These are phyloP conservation scores for Rhodotorula glutinis DNA, from an alignment of 1,284 basidiomycete species.

Conservation along the genomic window DNA sequence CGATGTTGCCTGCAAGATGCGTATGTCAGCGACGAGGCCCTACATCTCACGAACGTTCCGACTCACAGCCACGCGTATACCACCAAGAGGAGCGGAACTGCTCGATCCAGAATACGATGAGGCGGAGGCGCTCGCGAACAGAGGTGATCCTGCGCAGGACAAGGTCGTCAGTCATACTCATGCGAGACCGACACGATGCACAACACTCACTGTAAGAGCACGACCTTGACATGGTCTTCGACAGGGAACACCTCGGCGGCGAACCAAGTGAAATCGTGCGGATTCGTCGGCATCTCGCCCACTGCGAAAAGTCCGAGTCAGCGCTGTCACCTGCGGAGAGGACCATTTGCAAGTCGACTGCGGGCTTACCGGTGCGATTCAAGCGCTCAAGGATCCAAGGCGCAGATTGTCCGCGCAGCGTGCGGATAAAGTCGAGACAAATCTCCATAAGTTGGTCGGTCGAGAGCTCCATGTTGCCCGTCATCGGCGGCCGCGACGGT, in stretches of 20 bases:
- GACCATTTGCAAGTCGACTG: constrained; percentile 49
- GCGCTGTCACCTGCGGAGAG: accelerated
- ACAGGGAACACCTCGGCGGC: constrained; percentile 87
- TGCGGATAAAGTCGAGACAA: constrained; percentile 74
- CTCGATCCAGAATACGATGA: constrained; percentile 93
- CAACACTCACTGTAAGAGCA: constrained; percentile 68
- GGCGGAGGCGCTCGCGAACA: constrained; percentile 68
- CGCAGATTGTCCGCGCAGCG: constrained; percentile 74
- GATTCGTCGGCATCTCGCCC: constrained; percentile 47
- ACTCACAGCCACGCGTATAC: constrained; percentile 51
- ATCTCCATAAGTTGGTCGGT: constrained; percentile 62
- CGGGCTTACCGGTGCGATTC: constrained; percentile 67
- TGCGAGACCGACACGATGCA: too few species aligned
- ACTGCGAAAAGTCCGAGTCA: constrained; percentile 8
- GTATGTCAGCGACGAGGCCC: neutral
- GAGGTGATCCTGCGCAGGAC: constrained; percentile 59
- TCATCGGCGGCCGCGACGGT: constrained; percentile 22
- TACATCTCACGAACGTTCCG: too few species aligned
- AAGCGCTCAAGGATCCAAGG: constrained; percentile 88
- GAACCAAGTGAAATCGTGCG: constrained; percentile 77
- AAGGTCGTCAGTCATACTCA: neutral
- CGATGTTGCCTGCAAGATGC: constrained; percentile 9
- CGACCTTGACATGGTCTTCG: constrained; percentile 88
- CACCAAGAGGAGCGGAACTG: constrained; percentile 67
- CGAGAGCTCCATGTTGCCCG: constrained; percentile 25